Evolutionary conservation across 306 rosid genomes (phyloP).

Genomic region (Cucurbita moschata): DNA sequence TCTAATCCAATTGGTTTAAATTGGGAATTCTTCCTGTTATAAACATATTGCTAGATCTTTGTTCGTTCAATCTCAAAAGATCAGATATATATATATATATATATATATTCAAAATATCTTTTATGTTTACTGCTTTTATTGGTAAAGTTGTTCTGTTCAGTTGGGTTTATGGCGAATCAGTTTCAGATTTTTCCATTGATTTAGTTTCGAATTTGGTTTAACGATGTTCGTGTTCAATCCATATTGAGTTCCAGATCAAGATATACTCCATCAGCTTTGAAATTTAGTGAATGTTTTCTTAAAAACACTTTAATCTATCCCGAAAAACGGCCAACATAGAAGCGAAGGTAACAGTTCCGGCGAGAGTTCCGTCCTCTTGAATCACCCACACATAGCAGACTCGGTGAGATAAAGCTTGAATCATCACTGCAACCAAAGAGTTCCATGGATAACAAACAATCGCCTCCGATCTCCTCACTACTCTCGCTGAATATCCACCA

Average conservation of each 20-base stretch:
- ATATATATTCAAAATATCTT: background rate
- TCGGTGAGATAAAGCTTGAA: conserved; percentile 81
- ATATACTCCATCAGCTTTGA: background rate
- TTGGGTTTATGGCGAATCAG: background rate
- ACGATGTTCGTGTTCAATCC: background rate
- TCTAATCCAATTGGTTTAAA: too few relatives aligned
- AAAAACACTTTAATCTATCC: conserved; percentile 32
- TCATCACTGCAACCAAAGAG: conserved; percentile 77
- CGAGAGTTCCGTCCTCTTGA: conserved; percentile 50
- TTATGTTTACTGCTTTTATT: background rate
- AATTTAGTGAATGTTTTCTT: background rate
- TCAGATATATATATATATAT: too few relatives aligned
- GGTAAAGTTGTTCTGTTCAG: background rate
- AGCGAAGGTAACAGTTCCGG: conserved; percentile 51
- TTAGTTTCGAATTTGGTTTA: background rate
- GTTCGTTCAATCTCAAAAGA: too few relatives aligned
- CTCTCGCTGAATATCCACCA: conserved; percentile 44
- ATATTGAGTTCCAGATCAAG: background rate
- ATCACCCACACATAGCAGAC: conserved; percentile 78
- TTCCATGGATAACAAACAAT: conserved; percentile 67
- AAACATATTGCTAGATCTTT: too few relatives aligned
- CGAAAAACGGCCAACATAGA: conserved; percentile 54
- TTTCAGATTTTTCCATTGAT: background rate
- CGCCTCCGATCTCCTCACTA: conserved; percentile 47
- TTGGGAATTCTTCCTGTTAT: too few relatives aligned